Conservation (phyloP, 257 asterid species). For the Gentiana dahurica region DNA sequence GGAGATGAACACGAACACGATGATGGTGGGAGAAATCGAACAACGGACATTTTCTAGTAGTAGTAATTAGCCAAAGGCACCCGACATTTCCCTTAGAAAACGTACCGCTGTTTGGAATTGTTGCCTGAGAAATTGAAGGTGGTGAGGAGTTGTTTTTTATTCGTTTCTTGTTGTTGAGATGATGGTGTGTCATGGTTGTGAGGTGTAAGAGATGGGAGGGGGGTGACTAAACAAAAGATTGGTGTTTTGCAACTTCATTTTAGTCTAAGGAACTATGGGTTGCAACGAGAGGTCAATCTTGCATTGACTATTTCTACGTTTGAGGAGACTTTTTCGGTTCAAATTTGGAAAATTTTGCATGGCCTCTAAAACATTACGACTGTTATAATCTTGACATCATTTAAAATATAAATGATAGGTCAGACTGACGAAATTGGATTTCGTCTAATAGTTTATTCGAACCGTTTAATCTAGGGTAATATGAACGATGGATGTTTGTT, state of each 20-base stretch:
- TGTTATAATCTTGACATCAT: too few relatives aligned
- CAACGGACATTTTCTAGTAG: slow-evolving; percentile 30
- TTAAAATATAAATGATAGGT: too few relatives aligned
- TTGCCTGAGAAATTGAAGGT: slow-evolving; percentile 15
- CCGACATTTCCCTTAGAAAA: slow-evolving; percentile 23
- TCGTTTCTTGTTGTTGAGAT: slow-evolving; percentile 17
- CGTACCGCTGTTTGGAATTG: slow-evolving; percentile 37
- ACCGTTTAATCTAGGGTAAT: too few relatives aligned
- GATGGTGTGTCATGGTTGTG: slow-evolving; percentile 36
- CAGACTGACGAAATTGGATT: too few relatives aligned
- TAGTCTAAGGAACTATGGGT: slow-evolving; percentile 1
- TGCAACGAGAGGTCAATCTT: slow-evolving; percentile 25
- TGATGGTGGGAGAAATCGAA: slow-evolving; percentile 15
- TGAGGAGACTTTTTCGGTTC: slow-evolving; percentile 18
- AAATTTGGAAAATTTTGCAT: background rate
- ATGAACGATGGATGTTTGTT: too few relatives aligned
- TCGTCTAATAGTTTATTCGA: too few relatives aligned
- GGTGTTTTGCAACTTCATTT: slow-evolving; percentile 16
- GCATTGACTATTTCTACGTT: slow-evolving; percentile 19
- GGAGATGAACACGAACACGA: too few relatives aligned
- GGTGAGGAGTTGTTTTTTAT: slow-evolving; percentile 10
- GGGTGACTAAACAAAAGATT: slow-evolving; percentile 14
- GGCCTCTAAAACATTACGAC: background rate
- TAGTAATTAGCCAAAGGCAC: background rate
- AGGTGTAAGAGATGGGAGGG: slow-evolving; percentile 4